A percentile compares a stretch with the other conserved stretches of the same genome.
Conservation (phyloP, 192 early-diverging fungal genomes). For the Backusella morwellensis region DNA sequence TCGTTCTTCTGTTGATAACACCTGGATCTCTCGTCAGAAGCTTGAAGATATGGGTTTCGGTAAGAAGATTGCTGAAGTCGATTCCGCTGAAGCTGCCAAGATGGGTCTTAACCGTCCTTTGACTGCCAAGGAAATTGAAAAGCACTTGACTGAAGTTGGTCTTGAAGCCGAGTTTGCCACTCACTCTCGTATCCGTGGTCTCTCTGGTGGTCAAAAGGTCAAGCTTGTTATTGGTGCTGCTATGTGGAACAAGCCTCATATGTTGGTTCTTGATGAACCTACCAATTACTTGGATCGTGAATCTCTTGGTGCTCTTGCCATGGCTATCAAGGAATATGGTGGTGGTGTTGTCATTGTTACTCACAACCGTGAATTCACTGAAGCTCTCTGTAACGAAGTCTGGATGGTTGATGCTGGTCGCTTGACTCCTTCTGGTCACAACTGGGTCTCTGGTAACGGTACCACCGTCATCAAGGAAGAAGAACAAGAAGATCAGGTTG, state of each 20-base stretch:
- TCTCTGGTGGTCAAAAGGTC: conserved; percentile 84
- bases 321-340: conserved; percentile 72
- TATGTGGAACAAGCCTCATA: conserved; percentile 88
- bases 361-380: conserved; percentile 82
- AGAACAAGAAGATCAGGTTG: conserved; percentile 49
- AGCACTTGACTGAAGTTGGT: conserved; percentile 77
- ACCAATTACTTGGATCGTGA: conserved; percentile 71
- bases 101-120: conserved; percentile 71
- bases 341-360: conserved; percentile 85
- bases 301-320: conserved; percentile 62
- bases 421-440: conserved; percentile 46
- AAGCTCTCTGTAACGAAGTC: conserved; percentile 66
- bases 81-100: conserved; percentile 74
- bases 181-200: conserved; percentile 63
- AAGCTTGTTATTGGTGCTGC: conserved; percentile 84
- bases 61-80: conserved; percentile 75
- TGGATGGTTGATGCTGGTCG: conserved; percentile 72
- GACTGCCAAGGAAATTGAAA: conserved; percentile 64
- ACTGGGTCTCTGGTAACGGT: conserved; percentile 53
- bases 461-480: conserved; percentile 44
- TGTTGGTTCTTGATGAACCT: conserved; percentile 90
- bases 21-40: conserved; percentile 70
- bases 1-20: conserved; percentile 61
- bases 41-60: conserved; percentile 72
- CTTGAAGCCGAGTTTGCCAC: conserved; percentile 75